Evolutionary conservation across 371 early-diverging fungal species (phyloP), one percentile per base, ranked within the genome.

Genomic region (Lichtheimia ramosa): DNA sequence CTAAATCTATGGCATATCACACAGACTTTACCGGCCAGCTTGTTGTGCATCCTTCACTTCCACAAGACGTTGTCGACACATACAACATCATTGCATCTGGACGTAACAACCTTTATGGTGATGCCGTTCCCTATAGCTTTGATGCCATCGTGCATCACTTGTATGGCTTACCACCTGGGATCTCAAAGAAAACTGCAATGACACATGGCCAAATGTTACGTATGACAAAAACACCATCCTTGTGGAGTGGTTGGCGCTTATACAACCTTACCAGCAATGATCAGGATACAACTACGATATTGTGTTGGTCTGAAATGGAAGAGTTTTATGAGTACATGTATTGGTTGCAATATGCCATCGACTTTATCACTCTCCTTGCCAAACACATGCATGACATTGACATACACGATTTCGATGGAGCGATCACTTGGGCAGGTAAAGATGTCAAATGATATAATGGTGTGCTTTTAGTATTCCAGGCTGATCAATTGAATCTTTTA

Each of bases 321-420:
- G 15, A 51, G n/a, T 51, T 51, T 27, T 51, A 51, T 8, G 51
- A 51, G 14, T 51, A 51, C 51, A 27, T 51, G 14, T 51, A 15
- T 25, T 51, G 51, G 25, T 3, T 51, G 28, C 51, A 51, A 51
- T 51, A 51, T 25, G 3, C 27, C 14, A 27, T 51, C 28, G 51
- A 51, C 20, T 51, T 51, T 27, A 8, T 51, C 15, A 25, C 51
- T 15, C 14, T 51, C 5, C 27, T 27, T 25, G 24, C 50, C 12
- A 51, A 51, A 27, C 13, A 27, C n/a, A 15, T 27, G 13, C 27
- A 27, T 5, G 15, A 51, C 27, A 51, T 25, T 51, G 25, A 58
- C 21, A 58, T 39, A 18, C 28, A 10, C 15, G 1, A 1, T 2
- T 51, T 51, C 16, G 6, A 51, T 27, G 51, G 51, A 13, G 24